Conservation (phyloP, 2,329 filamentous ascomycete genomes). For the Cladorrhinum sp. region DNA sequence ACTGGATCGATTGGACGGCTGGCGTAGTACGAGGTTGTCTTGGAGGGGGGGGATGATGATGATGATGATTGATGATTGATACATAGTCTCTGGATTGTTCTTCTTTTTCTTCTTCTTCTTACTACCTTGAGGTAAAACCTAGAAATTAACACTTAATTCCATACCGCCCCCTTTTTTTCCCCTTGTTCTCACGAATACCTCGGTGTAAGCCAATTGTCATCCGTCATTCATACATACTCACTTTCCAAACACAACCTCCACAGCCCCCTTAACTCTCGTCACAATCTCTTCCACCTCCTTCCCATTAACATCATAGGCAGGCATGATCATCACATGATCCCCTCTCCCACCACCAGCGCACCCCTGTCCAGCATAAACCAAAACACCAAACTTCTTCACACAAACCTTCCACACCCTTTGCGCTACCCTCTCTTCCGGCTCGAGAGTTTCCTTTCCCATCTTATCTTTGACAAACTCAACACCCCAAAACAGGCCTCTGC, state of each 20-base stretch:
- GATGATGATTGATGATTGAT: background rate
- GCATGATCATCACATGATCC: conserved; percentile 61
- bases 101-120: no score
- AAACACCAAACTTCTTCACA: conserved; percentile 46
- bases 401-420: conserved; percentile 24
- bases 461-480: conserved; percentile 37
- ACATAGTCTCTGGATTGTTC: background rate
- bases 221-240: no score
- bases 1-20: background rate
- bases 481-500: conserved; percentile 56
- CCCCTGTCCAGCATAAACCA: conserved; percentile 58
- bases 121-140: no score
- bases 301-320: conserved; percentile 55
- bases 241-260: no score
- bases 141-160: no score
- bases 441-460: conserved; percentile 24
- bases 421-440: conserved; percentile 17
- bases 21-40: conserved; percentile 14
- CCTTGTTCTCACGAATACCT: no score
- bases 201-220: no score
- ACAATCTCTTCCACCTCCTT: conserved; percentile 55
- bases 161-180: no score
- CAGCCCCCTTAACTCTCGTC: conserved; percentile 10
- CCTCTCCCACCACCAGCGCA: conserved; percentile 53
- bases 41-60: background rate